phyloP scores from a whole-genome alignment of 305 asterid species.

The Fraxinus albicans region DNA sequence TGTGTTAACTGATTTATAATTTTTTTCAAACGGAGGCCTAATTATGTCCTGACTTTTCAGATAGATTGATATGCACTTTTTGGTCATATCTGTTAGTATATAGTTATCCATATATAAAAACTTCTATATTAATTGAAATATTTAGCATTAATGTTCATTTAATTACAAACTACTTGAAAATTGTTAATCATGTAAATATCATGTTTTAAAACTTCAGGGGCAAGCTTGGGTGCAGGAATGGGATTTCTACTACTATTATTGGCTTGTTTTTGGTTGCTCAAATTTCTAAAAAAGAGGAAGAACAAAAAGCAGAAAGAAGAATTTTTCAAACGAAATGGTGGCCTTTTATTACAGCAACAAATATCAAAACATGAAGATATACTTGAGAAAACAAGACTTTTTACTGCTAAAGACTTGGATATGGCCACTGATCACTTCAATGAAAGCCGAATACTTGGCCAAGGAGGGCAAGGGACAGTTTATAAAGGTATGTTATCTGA shows the following conservation, averaged over 20 bases:
- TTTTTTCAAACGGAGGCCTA: background rate
- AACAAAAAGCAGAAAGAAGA: background rate
- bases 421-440: background rate
- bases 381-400: background rate
- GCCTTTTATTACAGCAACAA: background rate
- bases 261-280: background rate
- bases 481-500: background rate
- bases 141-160: background rate
- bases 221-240: background rate
- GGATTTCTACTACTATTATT: background rate
- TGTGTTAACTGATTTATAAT: background rate
- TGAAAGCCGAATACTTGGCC: background rate
- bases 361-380: background rate
- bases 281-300: background rate
- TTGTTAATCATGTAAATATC: background rate
- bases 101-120: background rate
- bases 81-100: background rate
- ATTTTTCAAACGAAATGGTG: background rate
- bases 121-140: background rate
- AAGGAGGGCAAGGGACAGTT: background rate
- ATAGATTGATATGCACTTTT: background rate
- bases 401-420: background rate
- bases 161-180: background rate
- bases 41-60: background rate
- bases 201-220: background rate